Evolutionary conservation across 129 eudicot species (phyloP).

Genomic region (Kitagawia praeruptora): DNA sequence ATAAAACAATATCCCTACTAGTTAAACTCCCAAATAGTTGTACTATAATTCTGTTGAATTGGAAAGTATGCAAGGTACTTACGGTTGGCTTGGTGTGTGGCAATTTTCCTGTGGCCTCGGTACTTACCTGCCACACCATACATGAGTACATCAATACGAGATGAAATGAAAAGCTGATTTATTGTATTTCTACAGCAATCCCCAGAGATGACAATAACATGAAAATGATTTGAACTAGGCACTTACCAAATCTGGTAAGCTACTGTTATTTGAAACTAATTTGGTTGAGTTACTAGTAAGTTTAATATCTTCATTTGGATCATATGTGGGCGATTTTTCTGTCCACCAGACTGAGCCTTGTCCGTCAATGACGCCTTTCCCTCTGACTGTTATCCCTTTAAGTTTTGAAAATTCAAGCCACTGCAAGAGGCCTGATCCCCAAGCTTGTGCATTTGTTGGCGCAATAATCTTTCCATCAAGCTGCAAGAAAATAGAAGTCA

Average conservation of each 20-base stretch:
- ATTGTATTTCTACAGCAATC: neutral
- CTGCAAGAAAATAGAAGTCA: constrained; percentile 14
- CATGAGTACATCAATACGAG: constrained; percentile 11
- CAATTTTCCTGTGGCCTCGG: constrained; percentile 12
- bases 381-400: constrained; percentile 48
- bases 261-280: constrained; percentile 6
- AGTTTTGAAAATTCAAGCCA: constrained; percentile 52
- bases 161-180: neutral
- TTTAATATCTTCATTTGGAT: neutral
- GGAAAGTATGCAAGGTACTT: constrained; percentile 7
- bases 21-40: neutral
- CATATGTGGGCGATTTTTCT: constrained; percentile 13
- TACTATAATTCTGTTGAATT: neutral
- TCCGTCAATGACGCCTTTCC: constrained; percentile 59
- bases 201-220: neutral
- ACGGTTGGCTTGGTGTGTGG: constrained; percentile 62
- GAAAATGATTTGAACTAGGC: neutral
- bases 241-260: constrained; percentile 10
- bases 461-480: constrained; percentile 56
- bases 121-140: constrained; percentile 12
- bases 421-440: constrained; percentile 46
- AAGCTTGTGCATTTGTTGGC: constrained; percentile 27
- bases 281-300: neutral
- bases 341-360: constrained; percentile 73
- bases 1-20: no score